These are phyloP conservation scores for Eucalyptus camaldulensis DNA, from an alignment of 345 rosid species.

Conservation along the genomic window DNA sequence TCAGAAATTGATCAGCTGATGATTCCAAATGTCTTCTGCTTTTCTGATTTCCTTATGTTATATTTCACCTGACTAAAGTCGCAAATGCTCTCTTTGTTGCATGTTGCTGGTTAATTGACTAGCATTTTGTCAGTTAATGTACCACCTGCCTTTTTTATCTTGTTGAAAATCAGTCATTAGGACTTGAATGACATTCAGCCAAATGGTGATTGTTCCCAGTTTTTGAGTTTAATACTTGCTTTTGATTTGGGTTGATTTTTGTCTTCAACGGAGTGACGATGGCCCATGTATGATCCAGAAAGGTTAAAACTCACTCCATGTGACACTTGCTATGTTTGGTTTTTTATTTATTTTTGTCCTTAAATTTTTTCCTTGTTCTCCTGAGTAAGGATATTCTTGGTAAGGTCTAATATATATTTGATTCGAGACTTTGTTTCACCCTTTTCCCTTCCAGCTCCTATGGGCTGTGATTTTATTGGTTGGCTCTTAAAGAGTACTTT, in stretches of 20 bases:
- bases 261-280: background rate
- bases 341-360: background rate
- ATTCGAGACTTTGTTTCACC: background rate
- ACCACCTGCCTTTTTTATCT: background rate
- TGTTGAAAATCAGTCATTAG: background rate
- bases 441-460: background rate
- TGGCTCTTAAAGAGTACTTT: background rate
- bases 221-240: background rate
- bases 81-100: background rate
- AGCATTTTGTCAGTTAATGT: background rate
- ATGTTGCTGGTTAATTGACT: background rate
- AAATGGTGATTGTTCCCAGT: background rate
- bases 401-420: background rate
- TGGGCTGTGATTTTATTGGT: background rate
- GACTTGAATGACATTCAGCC: background rate
- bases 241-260: background rate
- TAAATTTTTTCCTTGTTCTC: background rate
- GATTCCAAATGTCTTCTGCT: background rate
- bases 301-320: background rate
- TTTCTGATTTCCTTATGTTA: background rate
- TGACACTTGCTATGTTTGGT: background rate
- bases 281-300: background rate
- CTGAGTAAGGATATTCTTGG: background rate
- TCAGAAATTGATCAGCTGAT: background rate
- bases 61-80: background rate